Conservation (phyloP, 345 rosid species). For the Sisymbrium irio region DNA sequence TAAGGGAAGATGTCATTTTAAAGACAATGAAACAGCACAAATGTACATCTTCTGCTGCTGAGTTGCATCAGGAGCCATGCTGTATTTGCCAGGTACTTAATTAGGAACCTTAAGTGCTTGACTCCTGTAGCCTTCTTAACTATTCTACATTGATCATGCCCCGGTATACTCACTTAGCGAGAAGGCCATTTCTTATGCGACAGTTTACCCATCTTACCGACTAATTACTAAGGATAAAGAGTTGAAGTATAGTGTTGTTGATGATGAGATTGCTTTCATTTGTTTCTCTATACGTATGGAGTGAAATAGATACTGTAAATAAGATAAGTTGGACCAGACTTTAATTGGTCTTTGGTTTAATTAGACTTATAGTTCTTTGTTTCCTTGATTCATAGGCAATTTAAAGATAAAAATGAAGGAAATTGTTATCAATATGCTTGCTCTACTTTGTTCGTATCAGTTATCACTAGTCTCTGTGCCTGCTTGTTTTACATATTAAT, state of each 20-base stretch:
- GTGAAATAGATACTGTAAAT: not conserved
- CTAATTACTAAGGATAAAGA: not conserved
- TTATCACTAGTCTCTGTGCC: no score
- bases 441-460: no score
- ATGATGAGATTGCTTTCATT: not conserved
- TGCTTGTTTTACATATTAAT: no score
- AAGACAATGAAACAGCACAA: constrained; percentile 53
- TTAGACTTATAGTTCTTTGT: not conserved
- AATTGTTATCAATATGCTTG: no score
- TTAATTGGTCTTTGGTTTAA: not conserved
- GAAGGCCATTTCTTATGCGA: not conserved
- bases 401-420: not conserved
- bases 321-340: not conserved
- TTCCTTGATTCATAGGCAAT: not conserved
- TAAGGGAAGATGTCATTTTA: constrained; percentile 63
- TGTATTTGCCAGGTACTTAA: constrained; percentile 81
- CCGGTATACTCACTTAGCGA: not conserved
- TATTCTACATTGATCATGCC: not conserved
- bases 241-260: not conserved
- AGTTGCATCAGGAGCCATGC: constrained; percentile 59
- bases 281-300: not conserved
- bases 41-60: constrained; percentile 30
- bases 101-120: not conserved
- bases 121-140: not conserved
- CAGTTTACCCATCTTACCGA: not conserved